These are phyloP conservation scores for Sclerotinia subarctica DNA, from an alignment of 2,329 filamentous ascomycete species.

Conservation along the genomic window DNA sequence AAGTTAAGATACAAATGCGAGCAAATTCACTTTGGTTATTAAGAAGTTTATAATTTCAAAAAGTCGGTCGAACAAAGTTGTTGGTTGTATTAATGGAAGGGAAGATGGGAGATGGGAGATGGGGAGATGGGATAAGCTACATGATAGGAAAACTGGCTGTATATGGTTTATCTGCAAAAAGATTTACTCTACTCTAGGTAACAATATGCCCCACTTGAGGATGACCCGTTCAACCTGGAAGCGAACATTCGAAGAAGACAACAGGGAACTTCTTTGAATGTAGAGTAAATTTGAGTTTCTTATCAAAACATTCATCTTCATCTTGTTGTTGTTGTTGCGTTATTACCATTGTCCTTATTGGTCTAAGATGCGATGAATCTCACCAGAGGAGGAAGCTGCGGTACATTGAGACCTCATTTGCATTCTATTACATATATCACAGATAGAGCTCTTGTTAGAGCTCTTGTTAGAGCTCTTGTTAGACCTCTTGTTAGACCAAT, in stretches of 20 bases:
- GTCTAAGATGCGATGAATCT: background rate
- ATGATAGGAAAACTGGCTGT: background rate
- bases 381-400: no score
- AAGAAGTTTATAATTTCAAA: background rate
- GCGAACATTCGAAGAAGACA: background rate
- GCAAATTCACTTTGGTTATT: background rate
- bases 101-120: background rate
- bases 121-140: background rate
- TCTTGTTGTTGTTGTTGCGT: background rate
- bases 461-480: no score
- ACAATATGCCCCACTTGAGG: background rate
- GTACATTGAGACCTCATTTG: no score
- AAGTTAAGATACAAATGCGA: background rate
- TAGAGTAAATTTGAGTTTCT: background rate
- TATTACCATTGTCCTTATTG: background rate
- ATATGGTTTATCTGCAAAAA: background rate
- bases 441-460: no score
- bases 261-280: background rate
- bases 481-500: no score
- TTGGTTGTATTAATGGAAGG: background rate
- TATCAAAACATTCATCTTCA: background rate
- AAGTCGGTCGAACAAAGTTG: background rate
- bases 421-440: no score
- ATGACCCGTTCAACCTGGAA: background rate
- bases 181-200: background rate